A percentile compares a stretch with the other conserved stretches of the same genome.
phyloP scores from a whole-genome alignment of 441 rosid species.

The Jatropha podagrica region DNA sequence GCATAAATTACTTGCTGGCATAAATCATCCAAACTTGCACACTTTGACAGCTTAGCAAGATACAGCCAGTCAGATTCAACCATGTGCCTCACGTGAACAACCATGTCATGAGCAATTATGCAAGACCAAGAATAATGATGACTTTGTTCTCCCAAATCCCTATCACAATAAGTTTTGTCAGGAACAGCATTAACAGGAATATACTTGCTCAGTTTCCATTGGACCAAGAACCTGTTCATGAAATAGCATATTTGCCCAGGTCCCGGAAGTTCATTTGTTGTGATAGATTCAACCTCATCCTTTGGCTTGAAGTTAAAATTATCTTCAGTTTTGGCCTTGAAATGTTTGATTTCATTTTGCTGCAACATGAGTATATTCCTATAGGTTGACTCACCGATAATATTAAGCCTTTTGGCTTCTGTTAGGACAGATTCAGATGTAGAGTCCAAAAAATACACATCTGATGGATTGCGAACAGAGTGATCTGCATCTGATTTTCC shows the following conservation, averaged over 20 bases:
- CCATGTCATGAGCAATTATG: constrained; percentile 27
- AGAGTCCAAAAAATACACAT: constrained; percentile 47
- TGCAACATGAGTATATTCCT: constrained; percentile 45
- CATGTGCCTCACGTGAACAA: constrained; percentile 64
- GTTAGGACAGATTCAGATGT: constrained; percentile 53
- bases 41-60: constrained; percentile 61
- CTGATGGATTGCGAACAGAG: constrained; percentile 38
- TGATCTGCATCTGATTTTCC: constrained; percentile 42
- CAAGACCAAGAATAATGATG: constrained; percentile 32
- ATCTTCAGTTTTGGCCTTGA: constrained; percentile 48
- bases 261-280: constrained; percentile 36
- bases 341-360: constrained; percentile 61
- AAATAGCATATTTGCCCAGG: constrained; percentile 57
- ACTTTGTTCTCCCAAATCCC: constrained; percentile 26
- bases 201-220: constrained; percentile 49
- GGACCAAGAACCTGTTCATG: constrained; percentile 73
- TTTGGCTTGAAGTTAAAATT: constrained; percentile 29
- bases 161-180: constrained; percentile 23
- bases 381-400: constrained; percentile 66
- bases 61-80: constrained; percentile 76
- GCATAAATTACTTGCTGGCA: constrained; percentile 19
- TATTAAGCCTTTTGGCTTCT: constrained; percentile 64
- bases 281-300: constrained; percentile 26
- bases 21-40: constrained; percentile 28
- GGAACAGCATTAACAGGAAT: constrained; percentile 10